Evolutionary conservation across 768 basidiomycete genomes (phyloP), one percentile per base, ranked within the genome.

Genomic region (Myochromella boudieri): DNA sequence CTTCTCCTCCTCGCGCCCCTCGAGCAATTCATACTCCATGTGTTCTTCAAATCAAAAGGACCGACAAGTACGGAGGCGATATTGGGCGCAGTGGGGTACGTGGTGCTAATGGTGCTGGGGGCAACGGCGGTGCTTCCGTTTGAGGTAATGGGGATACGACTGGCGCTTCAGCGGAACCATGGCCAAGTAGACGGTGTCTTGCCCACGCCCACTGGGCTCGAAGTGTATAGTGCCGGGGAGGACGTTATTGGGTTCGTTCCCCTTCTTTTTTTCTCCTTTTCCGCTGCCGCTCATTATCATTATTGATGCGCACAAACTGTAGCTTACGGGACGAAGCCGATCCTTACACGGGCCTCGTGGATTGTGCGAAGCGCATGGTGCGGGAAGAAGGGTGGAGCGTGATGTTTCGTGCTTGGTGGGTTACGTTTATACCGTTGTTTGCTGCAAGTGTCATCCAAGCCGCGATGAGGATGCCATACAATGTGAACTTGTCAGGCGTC

Each of bases 361-460:
- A 92, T 60, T 90, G 88, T 51, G 78, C 72, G 12, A 85, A 84
- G 65, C 75, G 81, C 51, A 89, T 91, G 36, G 57, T 85, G 10
- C 72, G 82, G 22, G 90, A 92, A 63, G 91, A 92, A 60, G 91
- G 91, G 0, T 75, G 74, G 64, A 60, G 62, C 48, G 76, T 85
- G 1, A 60, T 92, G 46, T 89, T 87, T 59, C 82, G 89, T 18
- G 90, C 84, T 3, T 91, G 87, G 88, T 91, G 89, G 89, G 59
- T 89, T 37, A 87, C 84, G 3, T 68, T 86, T 32, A 21, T 53
- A 12, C 52, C 52, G 14, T 25, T 49, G 11, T 29, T 53, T 17
- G 27, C 34, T 9, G 40, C 34, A 7, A 39, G 52, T 15, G 27
- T 53, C 15, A 3, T 41, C 9, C 10, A 40, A 7, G 43, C 43